Evolutionary conservation across 768 basidiomycete genomes (phyloP).

Genomic region (Pisolithus marmoratus): DNA sequence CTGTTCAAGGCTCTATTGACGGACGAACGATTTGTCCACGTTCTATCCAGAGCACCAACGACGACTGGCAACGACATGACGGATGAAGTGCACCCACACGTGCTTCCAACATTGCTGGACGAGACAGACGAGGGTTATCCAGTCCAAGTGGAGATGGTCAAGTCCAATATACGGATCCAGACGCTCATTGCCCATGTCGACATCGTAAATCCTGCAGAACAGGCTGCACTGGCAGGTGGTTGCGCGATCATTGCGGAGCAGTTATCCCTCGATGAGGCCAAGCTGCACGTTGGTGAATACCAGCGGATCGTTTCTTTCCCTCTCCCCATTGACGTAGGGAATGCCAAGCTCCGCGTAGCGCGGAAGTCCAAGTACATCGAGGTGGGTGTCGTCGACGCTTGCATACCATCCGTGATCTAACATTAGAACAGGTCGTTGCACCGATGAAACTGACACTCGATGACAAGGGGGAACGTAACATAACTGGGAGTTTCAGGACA

Average conservation of each 20-base stretch:
- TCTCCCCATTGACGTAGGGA: slow-evolving; percentile 36
- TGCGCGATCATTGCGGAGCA: slow-evolving; percentile 14
- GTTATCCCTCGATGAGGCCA: neutral
- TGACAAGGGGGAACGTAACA: slow-evolving; percentile 10
- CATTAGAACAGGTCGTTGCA: slow-evolving; percentile 19
- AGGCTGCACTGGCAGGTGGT: slow-evolving; percentile 12
- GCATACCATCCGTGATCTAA: neutral
- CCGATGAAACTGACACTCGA: slow-evolving; percentile 12
- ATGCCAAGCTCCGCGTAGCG: slow-evolving; percentile 40
- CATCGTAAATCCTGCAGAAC: slow-evolving; percentile 16
- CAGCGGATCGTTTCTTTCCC: slow-evolving; percentile 33
- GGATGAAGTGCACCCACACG: slow-evolving; percentile 1
- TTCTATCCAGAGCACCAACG: slow-evolving; percentile 19
- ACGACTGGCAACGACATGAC: slow-evolving; percentile 2
- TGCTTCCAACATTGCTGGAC: neutral
- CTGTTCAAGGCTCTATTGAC: slow-evolving; percentile 18
- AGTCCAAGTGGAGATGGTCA: slow-evolving; percentile 14
- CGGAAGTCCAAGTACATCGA: slow-evolving; percentile 49
- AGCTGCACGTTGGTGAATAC: slow-evolving; percentile 13
- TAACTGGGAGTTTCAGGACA: slow-evolving; percentile 26
- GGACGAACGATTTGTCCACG: slow-evolving; percentile 15
- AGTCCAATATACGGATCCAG: slow-evolving; percentile 7
- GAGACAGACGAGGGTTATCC: slow-evolving; percentile 12
- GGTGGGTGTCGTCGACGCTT: slow-evolving; percentile 5
- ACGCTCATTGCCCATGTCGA: slow-evolving; percentile 18